Percentiles rank a stretch among this genome's conserved stretches.
phyloP scores from a whole-genome alignment of 257 asterid species.

The Echites panduratus region DNA sequence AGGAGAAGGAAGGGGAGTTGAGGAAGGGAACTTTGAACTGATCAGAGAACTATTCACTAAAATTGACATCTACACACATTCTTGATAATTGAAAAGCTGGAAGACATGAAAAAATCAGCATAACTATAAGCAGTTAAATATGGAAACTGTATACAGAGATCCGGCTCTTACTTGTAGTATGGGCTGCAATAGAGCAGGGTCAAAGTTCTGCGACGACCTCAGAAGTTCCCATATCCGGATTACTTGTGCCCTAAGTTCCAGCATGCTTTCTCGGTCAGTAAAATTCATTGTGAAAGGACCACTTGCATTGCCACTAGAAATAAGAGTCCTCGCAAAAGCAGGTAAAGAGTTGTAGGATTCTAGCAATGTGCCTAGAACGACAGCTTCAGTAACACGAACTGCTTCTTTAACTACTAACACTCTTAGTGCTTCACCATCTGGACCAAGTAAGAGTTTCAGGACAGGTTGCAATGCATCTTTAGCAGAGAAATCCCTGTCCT shows the following conservation, averaged over 20 bases:
- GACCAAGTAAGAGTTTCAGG: conserved; percentile 75
- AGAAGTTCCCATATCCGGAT: conserved; percentile 81
- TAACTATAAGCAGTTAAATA: conserved; percentile 5
- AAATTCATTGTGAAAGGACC: conserved; percentile 49
- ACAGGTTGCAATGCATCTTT: conserved; percentile 96
- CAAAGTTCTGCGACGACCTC: conserved; percentile 69
- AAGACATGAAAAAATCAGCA: not conserved
- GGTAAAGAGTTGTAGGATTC: conserved; percentile 69
- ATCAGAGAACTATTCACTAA: not conserved
- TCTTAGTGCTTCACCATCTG: conserved; percentile 80
- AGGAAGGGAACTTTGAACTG: not conserved
- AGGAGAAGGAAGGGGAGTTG: not conserved
- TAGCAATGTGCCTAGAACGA: conserved; percentile 61
- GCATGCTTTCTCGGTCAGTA: conserved; percentile 70
- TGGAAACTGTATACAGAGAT: not conserved
- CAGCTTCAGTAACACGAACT: conserved; percentile 76
- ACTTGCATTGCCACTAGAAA: conserved; percentile 43
- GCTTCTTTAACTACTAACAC: conserved; percentile 85
- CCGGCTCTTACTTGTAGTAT: conserved; percentile 63
- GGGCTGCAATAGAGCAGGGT: conserved; percentile 80
- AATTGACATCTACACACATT: not conserved
- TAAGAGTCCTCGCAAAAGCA: conserved; percentile 41
- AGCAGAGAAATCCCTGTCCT: conserved; percentile 89
- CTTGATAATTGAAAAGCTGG: not conserved
- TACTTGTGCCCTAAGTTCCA: conserved; percentile 90